These are phyloP conservation scores for Sporothrix sp. DNA, from an alignment of 2,329 filamentous ascomycete genomes.

Conservation along the genomic window DNA sequence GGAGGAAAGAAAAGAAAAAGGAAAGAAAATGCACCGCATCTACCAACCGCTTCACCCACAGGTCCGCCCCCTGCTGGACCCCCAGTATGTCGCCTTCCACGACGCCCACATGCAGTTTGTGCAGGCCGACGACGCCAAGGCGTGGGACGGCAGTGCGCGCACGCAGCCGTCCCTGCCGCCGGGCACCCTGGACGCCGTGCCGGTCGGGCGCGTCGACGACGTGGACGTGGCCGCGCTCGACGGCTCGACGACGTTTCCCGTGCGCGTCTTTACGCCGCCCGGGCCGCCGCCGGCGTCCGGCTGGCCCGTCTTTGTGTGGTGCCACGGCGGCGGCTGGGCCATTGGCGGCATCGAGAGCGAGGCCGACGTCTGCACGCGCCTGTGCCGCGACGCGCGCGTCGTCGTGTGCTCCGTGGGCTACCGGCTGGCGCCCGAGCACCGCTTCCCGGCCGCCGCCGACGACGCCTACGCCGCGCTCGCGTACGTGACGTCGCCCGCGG, in stretches of 20 bases:
- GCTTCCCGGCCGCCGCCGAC: background rate
- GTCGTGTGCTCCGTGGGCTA: constrained; percentile 4
- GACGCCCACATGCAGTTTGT: constrained; percentile 30
- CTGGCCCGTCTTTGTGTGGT: constrained; percentile 32
- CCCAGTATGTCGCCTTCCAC: constrained; percentile 31
- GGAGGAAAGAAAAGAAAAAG: too few species aligned
- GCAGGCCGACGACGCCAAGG: constrained; percentile 24
- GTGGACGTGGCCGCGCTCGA: constrained; percentile 20
- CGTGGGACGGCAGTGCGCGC: constrained; percentile 27
- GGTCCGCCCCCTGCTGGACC: constrained; percentile 26
- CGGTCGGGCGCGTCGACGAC: constrained; percentile 24
- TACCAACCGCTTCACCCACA: constrained; percentile 27
- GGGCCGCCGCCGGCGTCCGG: constrained; percentile 19
- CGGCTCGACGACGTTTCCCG: constrained; percentile 22
- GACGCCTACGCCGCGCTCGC: background rate
- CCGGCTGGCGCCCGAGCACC: constrained; percentile 2
- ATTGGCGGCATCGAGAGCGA: constrained; percentile 28
- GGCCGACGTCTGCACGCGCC: constrained; percentile 25
- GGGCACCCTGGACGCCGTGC: constrained; percentile 16
- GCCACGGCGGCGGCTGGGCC: constrained; percentile 32
- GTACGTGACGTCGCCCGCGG: background rate
- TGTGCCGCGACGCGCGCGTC: constrained; percentile 20
- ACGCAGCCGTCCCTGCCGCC: constrained; percentile 22
- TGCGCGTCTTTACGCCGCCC: constrained; percentile 26
- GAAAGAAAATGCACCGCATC: too few species aligned